These are phyloP conservation scores for Vachellia collinsii DNA, from an alignment of 306 rosid genomes.

Conservation along the genomic window DNA sequence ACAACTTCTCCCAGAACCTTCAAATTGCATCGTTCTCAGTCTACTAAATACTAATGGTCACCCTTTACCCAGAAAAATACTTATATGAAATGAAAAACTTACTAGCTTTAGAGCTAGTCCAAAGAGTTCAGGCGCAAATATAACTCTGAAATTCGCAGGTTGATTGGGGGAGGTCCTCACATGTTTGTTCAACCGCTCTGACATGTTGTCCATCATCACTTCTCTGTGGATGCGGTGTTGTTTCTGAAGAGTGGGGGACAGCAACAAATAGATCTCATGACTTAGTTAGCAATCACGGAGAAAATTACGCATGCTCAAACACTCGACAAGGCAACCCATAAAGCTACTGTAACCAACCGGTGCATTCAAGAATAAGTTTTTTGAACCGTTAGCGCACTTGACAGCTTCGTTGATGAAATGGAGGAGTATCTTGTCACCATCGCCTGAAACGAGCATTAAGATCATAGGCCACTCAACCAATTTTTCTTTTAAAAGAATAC, in stretches of 20 bases:
- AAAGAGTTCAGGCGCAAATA: slow-evolving; percentile 75
- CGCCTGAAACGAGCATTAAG: slow-evolving; percentile 57
- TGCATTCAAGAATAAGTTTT: slow-evolving; percentile 67
- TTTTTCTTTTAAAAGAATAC: neutral
- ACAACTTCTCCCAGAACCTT: slow-evolving; percentile 74
- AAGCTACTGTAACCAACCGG: slow-evolving; percentile 54
- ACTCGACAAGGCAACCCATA: neutral
- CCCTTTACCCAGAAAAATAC: neutral
- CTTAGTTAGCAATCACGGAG: neutral
- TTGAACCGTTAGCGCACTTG: slow-evolving; percentile 67
- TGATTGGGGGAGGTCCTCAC: slow-evolving; percentile 48
- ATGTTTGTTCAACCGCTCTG: slow-evolving; percentile 48
- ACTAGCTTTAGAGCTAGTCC: slow-evolving; percentile 78
- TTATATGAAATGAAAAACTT: slow-evolving; percentile 30
- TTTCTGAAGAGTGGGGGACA: slow-evolving; percentile 55
- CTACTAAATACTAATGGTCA: neutral
- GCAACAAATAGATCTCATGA: slow-evolving; percentile 10
- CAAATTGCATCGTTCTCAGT: neutral
- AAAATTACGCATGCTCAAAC: neutral
- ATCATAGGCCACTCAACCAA: slow-evolving; percentile 10
- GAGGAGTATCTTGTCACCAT: slow-evolving; percentile 85
- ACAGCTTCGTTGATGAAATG: slow-evolving; percentile 78
- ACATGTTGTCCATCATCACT: slow-evolving; percentile 61
- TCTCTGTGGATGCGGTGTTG: slow-evolving; percentile 69
- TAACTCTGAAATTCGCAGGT: slow-evolving; percentile 63